Percentiles rank a stretch among this genome's conserved stretches.
These are phyloP conservation scores for Caulochytrium protostelioides DNA, from an alignment of 371 early-diverging fungal species.

Conservation along the genomic window DNA sequence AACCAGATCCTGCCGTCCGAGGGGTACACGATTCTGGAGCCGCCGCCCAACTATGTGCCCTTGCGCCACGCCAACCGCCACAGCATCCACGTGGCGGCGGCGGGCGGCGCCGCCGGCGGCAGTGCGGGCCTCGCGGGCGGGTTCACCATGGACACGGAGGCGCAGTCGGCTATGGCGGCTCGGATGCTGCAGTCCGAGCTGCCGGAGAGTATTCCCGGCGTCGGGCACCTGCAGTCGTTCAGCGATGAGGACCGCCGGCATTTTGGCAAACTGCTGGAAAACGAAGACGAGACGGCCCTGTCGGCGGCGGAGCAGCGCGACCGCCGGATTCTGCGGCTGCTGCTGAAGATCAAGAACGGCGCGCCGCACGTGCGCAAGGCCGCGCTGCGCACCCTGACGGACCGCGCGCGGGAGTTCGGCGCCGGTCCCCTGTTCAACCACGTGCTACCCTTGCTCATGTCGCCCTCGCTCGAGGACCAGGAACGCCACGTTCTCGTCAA, in stretches of 20 bases:
- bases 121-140: no score
- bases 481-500: constrained; percentile 93
- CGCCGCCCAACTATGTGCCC: constrained; percentile 70
- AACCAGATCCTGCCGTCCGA: constrained; percentile 74
- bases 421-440: constrained; percentile 89
- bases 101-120: constrained; percentile 14
- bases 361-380: constrained; percentile 82
- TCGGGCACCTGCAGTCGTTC: constrained; percentile 74
- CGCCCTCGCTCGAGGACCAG: constrained; percentile 87
- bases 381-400: constrained; percentile 80
- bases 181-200: no score
- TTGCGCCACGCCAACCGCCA: constrained; percentile 91
- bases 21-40: constrained; percentile 79
- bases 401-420: constrained; percentile 87
- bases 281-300: constrained; percentile 59
- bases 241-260: constrained; percentile 92
- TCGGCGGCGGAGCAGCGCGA: constrained; percentile 76
- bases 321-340: constrained; percentile 78
- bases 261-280: constrained; percentile 72
- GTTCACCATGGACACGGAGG: constrained; percentile 60
- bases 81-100: constrained; percentile 55
- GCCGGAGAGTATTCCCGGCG: constrained; percentile 60
- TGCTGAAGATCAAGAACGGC: constrained; percentile 94
- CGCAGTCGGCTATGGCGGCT: constrained; percentile 12
- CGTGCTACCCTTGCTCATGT: constrained; percentile 87